Conservation (phyloP, 164 flowering plant species). For the Vitis cinerea region DNA sequence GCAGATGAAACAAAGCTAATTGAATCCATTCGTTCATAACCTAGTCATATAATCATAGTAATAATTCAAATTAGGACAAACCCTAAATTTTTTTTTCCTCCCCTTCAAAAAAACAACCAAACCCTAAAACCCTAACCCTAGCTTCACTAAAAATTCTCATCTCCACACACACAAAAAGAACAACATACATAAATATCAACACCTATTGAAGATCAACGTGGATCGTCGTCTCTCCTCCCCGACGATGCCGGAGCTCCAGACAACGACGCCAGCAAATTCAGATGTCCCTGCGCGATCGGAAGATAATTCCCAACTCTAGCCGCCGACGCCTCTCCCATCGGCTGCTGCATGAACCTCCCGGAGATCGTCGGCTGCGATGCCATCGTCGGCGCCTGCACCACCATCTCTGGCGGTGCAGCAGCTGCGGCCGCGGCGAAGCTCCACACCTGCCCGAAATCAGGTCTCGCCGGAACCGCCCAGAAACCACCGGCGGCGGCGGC, state of each 20-base stretch:
- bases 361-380: constrained; percentile 29
- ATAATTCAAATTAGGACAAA: background rate
- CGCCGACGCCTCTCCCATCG: constrained; percentile 72
- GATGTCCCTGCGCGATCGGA: constrained; percentile 62
- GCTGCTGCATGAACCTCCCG: constrained; percentile 43
- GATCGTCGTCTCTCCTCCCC: constrained; percentile 60
- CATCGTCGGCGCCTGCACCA: constrained; percentile 30
- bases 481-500: constrained; percentile 45
- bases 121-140: constrained; percentile 22
- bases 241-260: constrained; percentile 49
- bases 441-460: constrained; percentile 84
- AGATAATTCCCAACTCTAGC: constrained; percentile 73
- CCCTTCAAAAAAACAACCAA: constrained; percentile 19
- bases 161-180: constrained; percentile 17
- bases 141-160: constrained; percentile 11
- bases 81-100: background rate
- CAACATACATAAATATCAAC: constrained; percentile 6
- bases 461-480: constrained; percentile 82
- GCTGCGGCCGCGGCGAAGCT: constrained; percentile 65
- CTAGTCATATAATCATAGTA: background rate
- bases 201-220: constrained; percentile 29
- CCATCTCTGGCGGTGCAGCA: constrained; percentile 46
- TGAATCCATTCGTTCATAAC: background rate
- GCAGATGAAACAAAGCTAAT: background rate
- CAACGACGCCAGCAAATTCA: constrained; percentile 69